Evolutionary conservation across 2,329 filamentous ascomycete genomes (phyloP).

Genomic region (Blastomyces parvus): DNA sequence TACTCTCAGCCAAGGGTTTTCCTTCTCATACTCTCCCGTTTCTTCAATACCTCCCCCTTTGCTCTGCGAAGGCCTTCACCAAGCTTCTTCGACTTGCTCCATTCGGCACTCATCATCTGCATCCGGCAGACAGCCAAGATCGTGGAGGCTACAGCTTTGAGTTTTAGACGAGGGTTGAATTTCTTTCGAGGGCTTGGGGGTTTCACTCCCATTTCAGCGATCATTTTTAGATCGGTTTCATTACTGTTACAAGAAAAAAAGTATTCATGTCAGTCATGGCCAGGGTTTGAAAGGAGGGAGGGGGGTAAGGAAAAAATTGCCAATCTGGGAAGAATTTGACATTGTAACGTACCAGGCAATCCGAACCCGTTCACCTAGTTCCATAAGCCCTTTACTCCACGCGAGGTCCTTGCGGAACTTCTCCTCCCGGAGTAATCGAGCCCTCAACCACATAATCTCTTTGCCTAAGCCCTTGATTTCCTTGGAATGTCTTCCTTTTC

Average conservation of each 20-base stretch:
- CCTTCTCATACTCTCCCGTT: constrained; percentile 24
- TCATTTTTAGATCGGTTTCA: constrained; percentile 76
- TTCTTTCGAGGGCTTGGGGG: constrained; percentile 25
- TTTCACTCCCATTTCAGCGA: constrained; percentile 69
- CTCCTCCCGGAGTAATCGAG: constrained; percentile 69
- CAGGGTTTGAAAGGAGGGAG: not conserved
- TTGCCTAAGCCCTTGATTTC: constrained; percentile 73
- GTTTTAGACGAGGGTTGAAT: constrained; percentile 31
- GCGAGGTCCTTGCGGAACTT: constrained; percentile 69
- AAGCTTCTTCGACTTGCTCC: constrained; percentile 35
- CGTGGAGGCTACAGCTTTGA: constrained; percentile 34
- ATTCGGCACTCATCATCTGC: constrained; percentile 37
- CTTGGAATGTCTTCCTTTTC: constrained; percentile 44
- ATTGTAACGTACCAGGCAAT: constrained; percentile 63
- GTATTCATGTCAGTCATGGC: not conserved
- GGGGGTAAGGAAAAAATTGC: not conserved
- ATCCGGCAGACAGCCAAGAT: constrained; percentile 40
- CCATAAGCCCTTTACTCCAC: constrained; percentile 79
- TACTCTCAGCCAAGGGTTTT: constrained; percentile 1
- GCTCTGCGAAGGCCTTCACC: constrained; percentile 37
- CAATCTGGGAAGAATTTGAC: constrained; percentile 31
- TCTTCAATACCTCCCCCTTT: constrained; percentile 34
- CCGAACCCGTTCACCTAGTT: constrained; percentile 58
- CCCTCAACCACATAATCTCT: constrained; percentile 86
- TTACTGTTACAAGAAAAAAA: constrained; percentile 55